Percentiles rank a stretch among this genome's conserved stretches.
Conservation (phyloP, 2,329 filamentous ascomycete genomes). For the Talaromyces pinophilus region DNA sequence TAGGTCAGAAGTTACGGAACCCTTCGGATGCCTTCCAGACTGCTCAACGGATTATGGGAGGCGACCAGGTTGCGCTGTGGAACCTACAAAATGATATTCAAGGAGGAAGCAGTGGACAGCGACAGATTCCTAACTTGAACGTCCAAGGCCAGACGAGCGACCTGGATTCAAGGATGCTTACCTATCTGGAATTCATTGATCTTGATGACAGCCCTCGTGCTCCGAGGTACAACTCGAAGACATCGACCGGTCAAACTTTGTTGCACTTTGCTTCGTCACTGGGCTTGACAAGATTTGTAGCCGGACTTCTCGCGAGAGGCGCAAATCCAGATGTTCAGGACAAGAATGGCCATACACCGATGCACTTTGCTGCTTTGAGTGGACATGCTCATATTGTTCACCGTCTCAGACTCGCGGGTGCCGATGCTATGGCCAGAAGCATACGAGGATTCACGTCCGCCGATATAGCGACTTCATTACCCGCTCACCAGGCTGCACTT, state of each 20-base stretch:
- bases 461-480: conserved; percentile 68
- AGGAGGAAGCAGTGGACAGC: conserved; percentile 46
- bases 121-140: conserved; percentile 47
- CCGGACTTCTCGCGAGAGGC: conserved; percentile 74
- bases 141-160: conserved; percentile 50
- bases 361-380: conserved; percentile 79
- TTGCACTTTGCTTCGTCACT: conserved; percentile 76
- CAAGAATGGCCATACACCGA: conserved; percentile 75
- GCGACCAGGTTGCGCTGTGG: conserved; percentile 52
- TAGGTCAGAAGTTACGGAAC: conserved; percentile 50
- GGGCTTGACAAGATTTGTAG: conserved; percentile 73
- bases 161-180: conserved; percentile 69
- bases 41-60: conserved; percentile 51
- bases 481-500: conserved; percentile 65
- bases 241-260: conserved; percentile 73
- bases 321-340: conserved; percentile 74
- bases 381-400: conserved; percentile 74
- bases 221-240: conserved; percentile 66
- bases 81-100: conserved; percentile 46
- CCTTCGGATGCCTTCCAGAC: conserved; percentile 52
- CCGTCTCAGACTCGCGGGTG: conserved; percentile 70
- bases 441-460: conserved; percentile 69
- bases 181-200: conserved; percentile 75
- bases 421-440: conserved; percentile 69
- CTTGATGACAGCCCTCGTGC: conserved; percentile 70